Base-by-base conservation (phyloP, 2,329 filamentous ascomycete species). In the Verticillium isaacii region DNA sequence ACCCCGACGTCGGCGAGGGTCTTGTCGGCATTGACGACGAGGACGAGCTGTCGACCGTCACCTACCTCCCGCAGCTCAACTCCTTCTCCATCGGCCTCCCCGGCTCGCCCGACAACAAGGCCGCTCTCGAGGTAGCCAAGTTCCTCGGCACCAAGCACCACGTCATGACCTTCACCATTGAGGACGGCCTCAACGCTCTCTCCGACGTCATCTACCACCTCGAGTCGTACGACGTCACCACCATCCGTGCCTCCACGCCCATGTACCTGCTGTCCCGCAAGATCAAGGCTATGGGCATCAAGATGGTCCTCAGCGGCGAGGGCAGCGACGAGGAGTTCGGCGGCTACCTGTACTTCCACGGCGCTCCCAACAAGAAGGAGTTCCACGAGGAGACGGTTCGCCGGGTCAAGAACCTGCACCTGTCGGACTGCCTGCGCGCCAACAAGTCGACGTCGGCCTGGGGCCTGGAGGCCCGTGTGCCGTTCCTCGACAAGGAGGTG, bases 371-470 rank as follows among this genome's bases (percentile, higher is more conserved):
- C 82, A 94, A 90, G 82, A 86, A 90, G 70, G 90, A 88, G n/a
- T 96, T 99, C 83, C 95, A 99, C 81, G 88, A 90, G 74, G 95
- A 99, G 83, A 97, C 92, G 29, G 90, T 99, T 58, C 88, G 92
- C 68, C 89, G 95, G 67, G 91, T 99, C 70, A 96, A 98, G 86
- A 94, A 98, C 87, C 82, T 99, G 68, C 95, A 99, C 74, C 80
- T 97, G 67, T 87, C 93, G n/a, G 95, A 99, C 78, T 98, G 95
- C 78, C 84, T 99, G 71, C 89, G 95, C 70, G 95, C 95, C 76
- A 99, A 99, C 90, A 99, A 99, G 84, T 98, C 94, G 41, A 99
- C 95, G 19, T 93, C 92, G 7, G 95, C 95, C 5, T 99, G 95
- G 95, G 95, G 95, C 73, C 87, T 99, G 37, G 95, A 99, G 81